Evolutionary conservation across 345 rosid species (phyloP).

Genomic region (Abelmoschus esculentus): DNA sequence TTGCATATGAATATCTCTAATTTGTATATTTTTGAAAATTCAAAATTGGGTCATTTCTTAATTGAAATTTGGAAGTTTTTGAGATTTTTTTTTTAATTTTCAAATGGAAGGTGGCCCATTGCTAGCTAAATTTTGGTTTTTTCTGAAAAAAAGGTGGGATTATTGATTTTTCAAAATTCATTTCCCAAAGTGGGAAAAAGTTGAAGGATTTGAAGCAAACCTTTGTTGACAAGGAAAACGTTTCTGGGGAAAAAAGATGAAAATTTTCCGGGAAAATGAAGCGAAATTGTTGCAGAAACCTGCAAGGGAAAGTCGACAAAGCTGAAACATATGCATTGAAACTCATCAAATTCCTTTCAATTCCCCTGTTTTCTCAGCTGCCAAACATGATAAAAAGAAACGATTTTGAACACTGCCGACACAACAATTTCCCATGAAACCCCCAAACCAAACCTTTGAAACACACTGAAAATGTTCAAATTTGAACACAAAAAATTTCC

Average conservation of each 20-base stretch:
- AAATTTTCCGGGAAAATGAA: not conserved
- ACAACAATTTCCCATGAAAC: not conserved
- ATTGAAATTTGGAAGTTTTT: not conserved
- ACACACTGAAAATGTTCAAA: not conserved
- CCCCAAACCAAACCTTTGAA: not conserved
- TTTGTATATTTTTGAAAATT: not conserved
- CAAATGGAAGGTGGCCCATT: not conserved
- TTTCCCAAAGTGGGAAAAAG: not conserved
- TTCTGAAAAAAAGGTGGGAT: not conserved
- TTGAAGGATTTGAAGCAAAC: conserved; percentile 1
- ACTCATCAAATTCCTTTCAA: not conserved
- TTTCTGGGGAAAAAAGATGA: not conserved
- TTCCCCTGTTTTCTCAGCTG: not conserved
- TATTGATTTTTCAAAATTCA: not conserved
- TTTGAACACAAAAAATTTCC: not conserved
- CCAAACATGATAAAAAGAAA: not conserved
- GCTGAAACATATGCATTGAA: not conserved
- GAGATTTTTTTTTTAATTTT: not conserved
- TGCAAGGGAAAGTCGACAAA: not conserved
- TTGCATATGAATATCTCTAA: not conserved
- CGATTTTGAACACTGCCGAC: not conserved
- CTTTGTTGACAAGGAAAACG: not conserved
- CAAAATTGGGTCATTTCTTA: not conserved
- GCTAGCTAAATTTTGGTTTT: not conserved
- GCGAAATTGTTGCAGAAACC: not conserved